Percentiles rank a stretch among this genome's conserved stretches.
phyloP scores from a whole-genome alignment of 2,329 filamentous ascomycete species.

The Fusarium secorum region DNA sequence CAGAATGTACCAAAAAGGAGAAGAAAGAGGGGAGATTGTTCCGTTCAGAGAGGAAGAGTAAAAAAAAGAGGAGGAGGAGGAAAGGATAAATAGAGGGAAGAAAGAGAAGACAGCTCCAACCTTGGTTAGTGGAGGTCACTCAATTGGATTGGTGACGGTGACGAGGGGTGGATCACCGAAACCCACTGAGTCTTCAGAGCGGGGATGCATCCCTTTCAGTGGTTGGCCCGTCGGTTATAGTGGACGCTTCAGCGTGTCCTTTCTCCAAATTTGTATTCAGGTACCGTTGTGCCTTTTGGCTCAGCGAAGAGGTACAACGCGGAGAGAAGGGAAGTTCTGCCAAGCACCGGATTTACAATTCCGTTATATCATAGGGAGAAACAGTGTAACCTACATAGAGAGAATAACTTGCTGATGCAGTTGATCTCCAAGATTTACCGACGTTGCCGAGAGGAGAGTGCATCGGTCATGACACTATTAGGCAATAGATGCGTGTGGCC shows the following conservation, averaged over 20 bases:
- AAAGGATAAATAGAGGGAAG: slow-evolving; percentile 23
- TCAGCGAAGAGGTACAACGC: neutral
- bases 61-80: neutral
- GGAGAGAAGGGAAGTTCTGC: neutral
- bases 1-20: slow-evolving; percentile 17
- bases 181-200: slow-evolving; percentile 6
- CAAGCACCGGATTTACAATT: slow-evolving; percentile 10
- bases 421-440: slow-evolving; percentile 20
- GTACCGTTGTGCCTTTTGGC: slow-evolving; percentile 3
- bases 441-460: slow-evolving; percentile 25
- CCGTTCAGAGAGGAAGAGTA: neutral
- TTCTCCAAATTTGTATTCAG: slow-evolving; percentile 29
- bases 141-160: slow-evolving; percentile 10
- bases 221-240: slow-evolving; percentile 16
- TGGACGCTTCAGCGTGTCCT: slow-evolving; percentile 1
- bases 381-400: too few species aligned
- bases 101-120: slow-evolving; percentile 25
- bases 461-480: slow-evolving; percentile 26
- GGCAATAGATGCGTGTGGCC: slow-evolving; percentile 24
- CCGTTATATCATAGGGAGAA: neutral
- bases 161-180: slow-evolving; percentile 37
- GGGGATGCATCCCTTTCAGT: slow-evolving; percentile 17
- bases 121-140: slow-evolving; percentile 17
- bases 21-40: slow-evolving; percentile 37
- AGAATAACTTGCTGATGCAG: neutral